Conservation (phyloP, 176 grass and related monocot genomes). For the Eragrostis nindensis region DNA sequence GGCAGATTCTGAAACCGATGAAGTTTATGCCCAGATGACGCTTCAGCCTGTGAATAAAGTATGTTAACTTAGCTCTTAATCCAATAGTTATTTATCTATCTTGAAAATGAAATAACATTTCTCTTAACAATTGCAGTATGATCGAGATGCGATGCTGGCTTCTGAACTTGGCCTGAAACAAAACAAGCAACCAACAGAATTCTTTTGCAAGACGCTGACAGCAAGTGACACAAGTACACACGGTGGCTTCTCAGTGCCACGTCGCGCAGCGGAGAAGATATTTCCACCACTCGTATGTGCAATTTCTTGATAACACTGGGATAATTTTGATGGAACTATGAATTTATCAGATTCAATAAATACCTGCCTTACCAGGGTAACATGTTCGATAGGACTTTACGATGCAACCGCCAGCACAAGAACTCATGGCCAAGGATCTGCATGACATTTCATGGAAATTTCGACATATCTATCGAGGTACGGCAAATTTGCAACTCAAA, state of each 20-base stretch:
- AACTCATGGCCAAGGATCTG: constrained; percentile 90
- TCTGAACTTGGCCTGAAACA: constrained; percentile 96
- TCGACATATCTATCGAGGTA: constrained; percentile 93
- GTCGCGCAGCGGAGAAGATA: constrained; percentile 96
- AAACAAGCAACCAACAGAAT: constrained; percentile 93
- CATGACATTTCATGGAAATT: constrained; percentile 98
- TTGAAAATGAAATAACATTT: constrained; percentile 31
- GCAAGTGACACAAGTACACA: constrained; percentile 97
- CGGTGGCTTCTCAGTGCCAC: constrained; percentile 96
- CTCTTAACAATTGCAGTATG: constrained; percentile 63
- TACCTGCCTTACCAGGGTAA: constrained; percentile 65
- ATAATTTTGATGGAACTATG: constrained; percentile 26
- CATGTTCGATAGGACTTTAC: constrained; percentile 84
- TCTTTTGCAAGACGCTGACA: constrained; percentile 96
- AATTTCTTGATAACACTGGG: constrained; percentile 29
- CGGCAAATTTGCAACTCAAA: constrained; percentile 6
- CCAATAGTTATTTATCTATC: neutral
- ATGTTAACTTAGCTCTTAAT: constrained; percentile 19
- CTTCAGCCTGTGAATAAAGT: constrained; percentile 99
- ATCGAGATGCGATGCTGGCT: constrained; percentile 91
- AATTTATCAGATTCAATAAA: constrained; percentile 47
- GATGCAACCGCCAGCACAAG: constrained; percentile 98
- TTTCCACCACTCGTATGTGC: constrained; percentile 92
- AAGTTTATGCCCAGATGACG: constrained; percentile 99
- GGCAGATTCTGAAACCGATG: constrained; percentile 97